These are phyloP conservation scores for Monilinia vaccinii-corymbosi DNA, from an alignment of 2,329 filamentous ascomycete species.

Conservation along the genomic window DNA sequence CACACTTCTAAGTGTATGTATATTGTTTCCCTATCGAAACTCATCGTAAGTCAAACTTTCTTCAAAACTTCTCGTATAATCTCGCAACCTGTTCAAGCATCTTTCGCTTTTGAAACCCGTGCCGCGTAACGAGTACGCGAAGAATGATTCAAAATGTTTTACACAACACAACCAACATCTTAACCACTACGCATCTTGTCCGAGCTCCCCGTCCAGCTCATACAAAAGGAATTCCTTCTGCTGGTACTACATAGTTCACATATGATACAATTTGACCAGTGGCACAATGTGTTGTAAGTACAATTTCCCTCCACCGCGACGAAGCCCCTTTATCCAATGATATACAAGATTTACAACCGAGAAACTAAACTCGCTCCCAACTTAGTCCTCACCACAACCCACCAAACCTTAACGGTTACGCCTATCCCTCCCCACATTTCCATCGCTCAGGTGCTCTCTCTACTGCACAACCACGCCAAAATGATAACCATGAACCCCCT, in stretches of 20 bases:
- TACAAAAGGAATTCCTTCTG: neutral
- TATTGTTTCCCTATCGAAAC: neutral
- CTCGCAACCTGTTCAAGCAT: neutral
- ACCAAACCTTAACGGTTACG: constrained; percentile 44
- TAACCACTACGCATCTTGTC: neutral
- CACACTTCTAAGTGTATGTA: neutral
- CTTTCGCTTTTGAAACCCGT: constrained; percentile 6
- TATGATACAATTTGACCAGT: neutral
- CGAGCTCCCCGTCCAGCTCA: neutral
- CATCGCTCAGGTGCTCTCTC: constrained; percentile 57
- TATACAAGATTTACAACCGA: neutral
- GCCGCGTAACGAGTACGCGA: neutral
- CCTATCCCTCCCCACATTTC: constrained; percentile 60
- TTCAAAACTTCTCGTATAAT: neutral
- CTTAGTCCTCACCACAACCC: constrained; percentile 21
- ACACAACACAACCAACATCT: neutral
- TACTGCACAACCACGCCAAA: constrained; percentile 66
- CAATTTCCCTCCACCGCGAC: neutral
- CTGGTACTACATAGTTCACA: neutral
- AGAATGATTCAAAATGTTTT: neutral
- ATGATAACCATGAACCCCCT: constrained; percentile 86
- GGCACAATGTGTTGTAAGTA: constrained; percentile 24
- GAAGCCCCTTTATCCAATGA: neutral
- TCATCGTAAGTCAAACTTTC: neutral
- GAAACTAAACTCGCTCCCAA: neutral